These are phyloP conservation scores for Begonia masoniana DNA, from an alignment of 306 rosid genomes.

Conservation along the genomic window DNA sequence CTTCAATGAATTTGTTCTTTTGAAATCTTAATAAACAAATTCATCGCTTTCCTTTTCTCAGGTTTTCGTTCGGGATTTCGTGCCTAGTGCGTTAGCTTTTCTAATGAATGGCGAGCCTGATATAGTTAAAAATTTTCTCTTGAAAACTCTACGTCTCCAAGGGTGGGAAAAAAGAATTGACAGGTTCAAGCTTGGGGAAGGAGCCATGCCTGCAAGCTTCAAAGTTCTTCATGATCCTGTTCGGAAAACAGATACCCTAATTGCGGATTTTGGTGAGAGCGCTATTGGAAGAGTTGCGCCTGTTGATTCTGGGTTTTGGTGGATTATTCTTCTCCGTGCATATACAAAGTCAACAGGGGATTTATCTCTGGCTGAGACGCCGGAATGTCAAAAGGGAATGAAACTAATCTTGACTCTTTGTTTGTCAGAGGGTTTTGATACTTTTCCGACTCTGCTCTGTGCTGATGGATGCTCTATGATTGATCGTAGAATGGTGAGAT, in stretches of 20 bases:
- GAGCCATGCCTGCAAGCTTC: slow-evolving; percentile 89
- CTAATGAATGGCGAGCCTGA: slow-evolving; percentile 13
- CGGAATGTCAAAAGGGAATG: slow-evolving; percentile 78
- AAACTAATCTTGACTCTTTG: slow-evolving; percentile 69
- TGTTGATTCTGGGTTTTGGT: slow-evolving; percentile 93
- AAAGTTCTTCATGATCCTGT: slow-evolving; percentile 74
- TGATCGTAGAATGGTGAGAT: slow-evolving; percentile 74
- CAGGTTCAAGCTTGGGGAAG: slow-evolving; percentile 84
- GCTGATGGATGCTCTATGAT: slow-evolving; percentile 25
- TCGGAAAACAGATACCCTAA: slow-evolving; percentile 59
- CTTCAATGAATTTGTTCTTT: too few species aligned
- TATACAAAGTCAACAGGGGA: slow-evolving; percentile 81
- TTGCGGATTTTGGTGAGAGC: slow-evolving; percentile 90
- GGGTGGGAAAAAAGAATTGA: slow-evolving; percentile 88
- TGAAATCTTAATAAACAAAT: too few species aligned
- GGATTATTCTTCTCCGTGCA: slow-evolving; percentile 84
- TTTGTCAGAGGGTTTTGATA: slow-evolving; percentile 84
- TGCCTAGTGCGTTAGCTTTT: slow-evolving; percentile 86
- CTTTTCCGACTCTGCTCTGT: slow-evolving; percentile 68
- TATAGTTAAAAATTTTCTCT: slow-evolving; percentile 61
- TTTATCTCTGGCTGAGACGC: slow-evolving; percentile 49
- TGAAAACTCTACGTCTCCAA: slow-evolving; percentile 82
- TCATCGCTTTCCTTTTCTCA: slow-evolving; percentile 6
- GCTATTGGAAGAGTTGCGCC: slow-evolving; percentile 95
- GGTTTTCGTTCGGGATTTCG: slow-evolving; percentile 89